Evolutionary conservation across 306 rosid genomes (phyloP).

Genomic region (Prinsepia uniflora): DNA sequence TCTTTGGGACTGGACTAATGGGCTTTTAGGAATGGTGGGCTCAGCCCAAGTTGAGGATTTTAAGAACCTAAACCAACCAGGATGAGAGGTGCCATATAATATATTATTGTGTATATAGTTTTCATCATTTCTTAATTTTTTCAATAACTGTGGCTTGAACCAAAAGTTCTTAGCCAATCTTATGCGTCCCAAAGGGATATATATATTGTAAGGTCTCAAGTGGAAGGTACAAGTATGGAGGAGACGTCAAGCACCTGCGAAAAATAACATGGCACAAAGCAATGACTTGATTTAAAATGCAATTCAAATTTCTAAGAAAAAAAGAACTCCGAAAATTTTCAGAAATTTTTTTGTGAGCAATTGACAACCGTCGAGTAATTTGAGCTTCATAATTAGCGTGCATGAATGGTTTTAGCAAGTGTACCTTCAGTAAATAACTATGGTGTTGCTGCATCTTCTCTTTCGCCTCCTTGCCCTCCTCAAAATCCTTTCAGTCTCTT

Average conservation of each 20-base stretch:
- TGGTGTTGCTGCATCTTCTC: conserved; percentile 55
- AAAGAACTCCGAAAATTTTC: no score
- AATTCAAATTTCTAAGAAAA: no score
- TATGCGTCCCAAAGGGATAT: not conserved
- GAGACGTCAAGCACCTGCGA: conserved; percentile 6
- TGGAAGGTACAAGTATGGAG: conserved; percentile 7
- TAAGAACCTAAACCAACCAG: not conserved
- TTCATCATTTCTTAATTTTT: not conserved
- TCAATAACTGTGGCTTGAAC: not conserved
- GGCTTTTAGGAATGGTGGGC: not conserved
- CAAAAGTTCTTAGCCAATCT: not conserved
- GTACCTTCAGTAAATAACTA: conserved; percentile 65
- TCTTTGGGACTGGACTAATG: no score
- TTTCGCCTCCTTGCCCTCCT: conserved; percentile 81
- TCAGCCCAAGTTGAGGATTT: not conserved
- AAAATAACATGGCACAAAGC: not conserved
- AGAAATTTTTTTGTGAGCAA: no score
- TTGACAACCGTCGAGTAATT: not conserved
- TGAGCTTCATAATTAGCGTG: not conserved
- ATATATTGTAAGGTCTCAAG: not conserved
- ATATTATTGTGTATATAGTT: not conserved
- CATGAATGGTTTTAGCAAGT: not conserved
- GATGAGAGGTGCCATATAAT: not conserved
- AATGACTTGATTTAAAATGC: not conserved
- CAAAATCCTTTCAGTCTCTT: conserved; percentile 73